phyloP scores from a whole-genome alignment of 768 basidiomycete species.

The Cystobasidium tubakii region DNA sequence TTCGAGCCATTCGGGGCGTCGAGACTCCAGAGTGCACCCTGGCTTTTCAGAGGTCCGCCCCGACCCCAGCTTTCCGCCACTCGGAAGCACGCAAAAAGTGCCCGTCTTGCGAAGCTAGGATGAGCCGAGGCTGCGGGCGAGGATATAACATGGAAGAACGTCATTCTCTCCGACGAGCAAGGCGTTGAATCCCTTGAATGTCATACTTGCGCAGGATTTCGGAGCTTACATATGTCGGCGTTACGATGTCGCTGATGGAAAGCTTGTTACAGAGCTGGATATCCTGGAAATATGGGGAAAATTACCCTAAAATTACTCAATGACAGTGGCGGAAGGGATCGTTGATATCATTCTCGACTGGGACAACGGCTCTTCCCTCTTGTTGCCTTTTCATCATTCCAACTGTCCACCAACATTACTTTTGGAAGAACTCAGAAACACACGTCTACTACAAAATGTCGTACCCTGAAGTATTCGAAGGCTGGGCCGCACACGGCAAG shows the following conservation, averaged over 20 bases:
- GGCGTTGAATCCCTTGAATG: neutral
- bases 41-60: too few relatives aligned
- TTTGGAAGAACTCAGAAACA: neutral
- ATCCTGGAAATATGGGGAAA: neutral
- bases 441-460: neutral
- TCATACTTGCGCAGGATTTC: neutral
- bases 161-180: neutral
- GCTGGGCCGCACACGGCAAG: slow-evolving; percentile 42
- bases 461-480: slow-evolving; percentile 32
- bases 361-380: neutral
- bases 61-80: too few relatives aligned
- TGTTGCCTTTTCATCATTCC: neutral
- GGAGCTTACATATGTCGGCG: neutral
- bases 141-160: neutral
- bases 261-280: neutral
- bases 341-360: neutral
- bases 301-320: neutral
- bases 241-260: neutral
- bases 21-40: too few relatives aligned
- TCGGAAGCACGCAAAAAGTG: too few relatives aligned
- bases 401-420: too few relatives aligned
- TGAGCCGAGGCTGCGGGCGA: too few relatives aligned
- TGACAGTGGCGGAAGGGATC: neutral
- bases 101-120: too few relatives aligned
- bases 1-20: too few relatives aligned